phyloP scores from a whole-genome alignment of 2,329 filamentous ascomycete genomes.

The Ophiosphaerella korrae region DNA sequence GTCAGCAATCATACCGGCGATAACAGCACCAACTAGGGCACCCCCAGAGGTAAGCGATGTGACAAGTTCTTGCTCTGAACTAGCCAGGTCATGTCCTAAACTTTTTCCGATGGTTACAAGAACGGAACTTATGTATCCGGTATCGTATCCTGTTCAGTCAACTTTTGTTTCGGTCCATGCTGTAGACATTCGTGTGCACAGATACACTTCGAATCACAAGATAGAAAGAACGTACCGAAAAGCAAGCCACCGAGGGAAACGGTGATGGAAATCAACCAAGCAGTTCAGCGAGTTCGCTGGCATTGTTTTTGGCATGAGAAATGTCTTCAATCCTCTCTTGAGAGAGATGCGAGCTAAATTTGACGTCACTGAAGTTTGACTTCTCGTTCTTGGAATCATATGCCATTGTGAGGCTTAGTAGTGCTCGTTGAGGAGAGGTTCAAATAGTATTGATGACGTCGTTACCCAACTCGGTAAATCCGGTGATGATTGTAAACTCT shows the following conservation, averaged over 20 bases:
- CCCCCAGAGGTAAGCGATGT: conserved; percentile 47
- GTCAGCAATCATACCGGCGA: conserved; percentile 45
- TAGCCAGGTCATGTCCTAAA: conserved; percentile 36
- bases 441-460: neutral
- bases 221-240: conserved; percentile 22
- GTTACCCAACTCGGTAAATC: neutral
- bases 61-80: conserved; percentile 46
- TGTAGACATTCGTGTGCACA: too few species aligned
- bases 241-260: conserved; percentile 36
- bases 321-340: conserved; percentile 29
- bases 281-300: conserved; percentile 26
- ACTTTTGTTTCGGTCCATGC: too few species aligned
- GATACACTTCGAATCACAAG: neutral
- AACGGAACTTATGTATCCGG: conserved; percentile 47
- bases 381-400: conserved; percentile 10
- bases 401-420: neutral
- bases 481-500: neutral
- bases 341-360: conserved; percentile 12
- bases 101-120: conserved; percentile 45
- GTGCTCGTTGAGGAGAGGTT: neutral
- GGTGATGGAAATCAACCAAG: conserved; percentile 36
- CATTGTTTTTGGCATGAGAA: conserved; percentile 17
- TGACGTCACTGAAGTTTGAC: conserved; percentile 11
- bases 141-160: conserved; percentile 38
- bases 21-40: conserved; percentile 46